Conservation (phyloP, 805 yeast species). For the Ogataea naganishii region DNA sequence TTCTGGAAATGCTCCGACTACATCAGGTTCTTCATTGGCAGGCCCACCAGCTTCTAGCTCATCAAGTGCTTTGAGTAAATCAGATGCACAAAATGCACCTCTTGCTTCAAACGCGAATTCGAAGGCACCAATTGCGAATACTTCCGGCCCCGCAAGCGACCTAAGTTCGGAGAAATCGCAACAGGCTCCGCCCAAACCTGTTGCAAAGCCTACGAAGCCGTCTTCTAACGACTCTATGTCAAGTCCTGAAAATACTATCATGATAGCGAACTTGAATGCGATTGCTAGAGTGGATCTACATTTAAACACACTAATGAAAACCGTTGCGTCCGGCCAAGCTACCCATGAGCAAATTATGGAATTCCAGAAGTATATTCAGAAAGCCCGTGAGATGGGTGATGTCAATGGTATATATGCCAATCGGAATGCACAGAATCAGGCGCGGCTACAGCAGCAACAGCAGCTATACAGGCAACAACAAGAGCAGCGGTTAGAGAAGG, state of each 20-base stretch:
- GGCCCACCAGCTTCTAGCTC: not conserved
- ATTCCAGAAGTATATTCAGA: constrained; percentile 73
- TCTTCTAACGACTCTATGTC: constrained; percentile 18
- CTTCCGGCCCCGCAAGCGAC: no score
- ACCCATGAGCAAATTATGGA: constrained; percentile 59
- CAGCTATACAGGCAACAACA: constrained; percentile 1
- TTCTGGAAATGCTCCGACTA: constrained; percentile 1
- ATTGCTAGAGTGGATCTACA: constrained; percentile 70
- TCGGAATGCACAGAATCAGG: constrained; percentile 4
- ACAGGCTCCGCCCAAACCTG: constrained; percentile 5
- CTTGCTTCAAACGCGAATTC: not conserved
- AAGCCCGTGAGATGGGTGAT: constrained; percentile 69
- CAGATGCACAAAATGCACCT: not conserved
- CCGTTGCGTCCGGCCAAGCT: constrained; percentile 80
- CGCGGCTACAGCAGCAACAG: constrained; percentile 2
- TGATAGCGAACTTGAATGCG: constrained; percentile 77
- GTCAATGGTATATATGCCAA: constrained; percentile 18
- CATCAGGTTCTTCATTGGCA: not conserved
- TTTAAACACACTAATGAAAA: constrained; percentile 66
- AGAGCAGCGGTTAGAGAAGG: constrained; percentile 6
- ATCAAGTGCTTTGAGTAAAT: not conserved
- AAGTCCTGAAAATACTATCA: constrained; percentile 61
- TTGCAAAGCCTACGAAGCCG: constrained; percentile 13
- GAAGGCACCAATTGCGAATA: no score
- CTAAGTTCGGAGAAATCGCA: no score